Evolutionary conservation across 2,329 filamentous ascomycete species (phyloP), one percentile per base, ranked within the genome.

Genomic region (Paramyrothecium roridum): DNA sequence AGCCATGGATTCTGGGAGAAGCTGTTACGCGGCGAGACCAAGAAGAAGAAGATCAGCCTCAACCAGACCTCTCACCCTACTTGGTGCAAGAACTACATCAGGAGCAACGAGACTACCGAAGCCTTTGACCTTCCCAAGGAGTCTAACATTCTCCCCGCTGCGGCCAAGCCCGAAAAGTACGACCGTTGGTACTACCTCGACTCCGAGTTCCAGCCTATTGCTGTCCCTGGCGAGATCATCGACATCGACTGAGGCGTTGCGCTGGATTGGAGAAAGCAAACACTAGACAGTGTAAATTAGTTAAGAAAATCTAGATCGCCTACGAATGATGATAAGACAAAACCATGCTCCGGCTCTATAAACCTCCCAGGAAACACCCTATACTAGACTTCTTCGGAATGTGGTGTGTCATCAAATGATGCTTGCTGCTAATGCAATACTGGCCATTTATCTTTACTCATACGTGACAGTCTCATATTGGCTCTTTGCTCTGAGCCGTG

Each of bases 1-100:
- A 73, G 73, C 56, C 72, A 77, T 56, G 63, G 57, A 1, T 72
- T 66, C 53, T 77, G 75, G 75, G 52, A 67, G 16, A 67, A 76
- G 4, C 70, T 77, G 2, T 64, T 74, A n/a, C 65, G 57, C 1
- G 75, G 72, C 50, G 65, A 67, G 30, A 70, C 70, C 8, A 62
- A 73, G 53, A 65, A 66, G 8, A 66, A 68, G 16, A 64, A 73
- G 59, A 73, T 76, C 60, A 75, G 70, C 63, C 70, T 66, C 57
- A 73, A 75, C 59, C 75, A 78, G 66, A 77, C 74, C 0, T 70
- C 63, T 34, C 60, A 63, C 47, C 64, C 67, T 3, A 57, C 56
- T 10, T 65, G 64, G 47, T 63, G 62, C 55, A 63, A 66, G 52
- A 72, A 70, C 58, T 75, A 69, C 43, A 48, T 74, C 13, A 53